These are phyloP conservation scores for Phyllosticta citrichinensis DNA, from an alignment of 2,329 filamentous ascomycete species.

Conservation along the genomic window DNA sequence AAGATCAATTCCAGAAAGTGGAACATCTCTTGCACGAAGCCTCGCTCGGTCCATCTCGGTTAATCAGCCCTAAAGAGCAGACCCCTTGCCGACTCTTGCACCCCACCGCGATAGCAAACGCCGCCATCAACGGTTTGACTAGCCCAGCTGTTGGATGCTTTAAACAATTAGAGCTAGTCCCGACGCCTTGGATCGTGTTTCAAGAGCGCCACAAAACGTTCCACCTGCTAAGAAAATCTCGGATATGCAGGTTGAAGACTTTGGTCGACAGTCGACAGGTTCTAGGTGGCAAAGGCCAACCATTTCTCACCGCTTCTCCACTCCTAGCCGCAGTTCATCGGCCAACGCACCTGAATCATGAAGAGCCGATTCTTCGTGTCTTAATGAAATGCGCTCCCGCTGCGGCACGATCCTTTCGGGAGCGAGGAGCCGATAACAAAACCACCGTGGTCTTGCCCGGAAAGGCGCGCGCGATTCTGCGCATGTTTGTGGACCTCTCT, in stretches of 20 bases:
- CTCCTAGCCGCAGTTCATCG: conserved; percentile 1
- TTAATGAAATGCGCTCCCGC: not conserved
- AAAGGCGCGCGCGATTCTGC: not conserved
- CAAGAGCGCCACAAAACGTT: not conserved
- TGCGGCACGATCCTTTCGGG: not conserved
- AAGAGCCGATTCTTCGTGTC: not conserved
- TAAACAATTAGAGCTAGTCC: not conserved
- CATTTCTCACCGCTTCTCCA: conserved; percentile 10
- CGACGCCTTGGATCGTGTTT: not conserved
- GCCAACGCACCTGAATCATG: conserved; percentile 9
- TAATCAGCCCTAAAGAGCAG: not conserved
- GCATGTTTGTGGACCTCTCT: not conserved
- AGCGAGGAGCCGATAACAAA: conserved; percentile 6
- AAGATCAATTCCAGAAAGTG: too few relatives aligned
- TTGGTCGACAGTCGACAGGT: not conserved
- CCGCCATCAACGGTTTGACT: not conserved
- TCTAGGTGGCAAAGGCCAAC: not conserved
- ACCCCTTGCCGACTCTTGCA: not conserved
- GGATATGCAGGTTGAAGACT: not conserved
- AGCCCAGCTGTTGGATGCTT: not conserved
- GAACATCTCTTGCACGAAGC: too few relatives aligned
- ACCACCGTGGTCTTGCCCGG: conserved; percentile 3
- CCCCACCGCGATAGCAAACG: not conserved
- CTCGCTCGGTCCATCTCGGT: not conserved
- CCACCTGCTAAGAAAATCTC: not conserved